Conservation (phyloP, 768 basidiomycete species). For the Leccinum longicurvipes region DNA sequence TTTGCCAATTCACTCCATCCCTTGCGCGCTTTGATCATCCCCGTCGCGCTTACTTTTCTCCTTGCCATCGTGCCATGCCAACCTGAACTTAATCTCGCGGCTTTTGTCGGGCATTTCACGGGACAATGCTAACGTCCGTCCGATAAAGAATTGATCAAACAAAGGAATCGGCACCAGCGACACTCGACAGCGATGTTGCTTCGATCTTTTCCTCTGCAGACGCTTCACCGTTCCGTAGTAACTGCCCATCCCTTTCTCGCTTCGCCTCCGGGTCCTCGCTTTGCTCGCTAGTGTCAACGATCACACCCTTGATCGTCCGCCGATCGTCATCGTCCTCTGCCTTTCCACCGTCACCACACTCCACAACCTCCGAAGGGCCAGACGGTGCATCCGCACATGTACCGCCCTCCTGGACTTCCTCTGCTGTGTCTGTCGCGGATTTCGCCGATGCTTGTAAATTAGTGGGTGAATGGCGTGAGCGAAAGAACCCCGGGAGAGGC, state of each 20-base stretch:
- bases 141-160: conserved; percentile 14
- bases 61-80: conserved; percentile 4
- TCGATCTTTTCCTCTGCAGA: conserved; percentile 25
- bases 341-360: conserved; percentile 6
- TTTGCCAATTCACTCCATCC: conserved; percentile 20
- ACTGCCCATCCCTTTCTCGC: conserved; percentile 8
- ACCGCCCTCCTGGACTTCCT: conserved; percentile 20
- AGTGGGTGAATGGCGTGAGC: conserved; percentile 56
- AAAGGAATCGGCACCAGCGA: conserved; percentile 21
- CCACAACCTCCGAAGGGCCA: conserved; percentile 7
- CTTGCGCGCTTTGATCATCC: no score
- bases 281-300: conserved; percentile 17
- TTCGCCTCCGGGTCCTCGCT: conserved; percentile 11
- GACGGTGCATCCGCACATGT: conserved; percentile 4
- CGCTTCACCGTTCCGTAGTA: neutral
- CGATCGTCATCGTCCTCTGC: conserved; percentile 43
- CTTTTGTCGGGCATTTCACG: no score
- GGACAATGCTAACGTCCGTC: neutral
- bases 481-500: conserved; percentile 61
- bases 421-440: conserved; percentile 18
- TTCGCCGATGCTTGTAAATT: conserved; percentile 24
- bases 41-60: conserved; percentile 5
- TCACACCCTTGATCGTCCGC: conserved; percentile 35
- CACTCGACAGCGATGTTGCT: conserved; percentile 6
- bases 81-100: conserved; percentile 10